Evolutionary conservation across 768 basidiomycete species (phyloP).

Genomic region (Trametes cinnabarina): DNA sequence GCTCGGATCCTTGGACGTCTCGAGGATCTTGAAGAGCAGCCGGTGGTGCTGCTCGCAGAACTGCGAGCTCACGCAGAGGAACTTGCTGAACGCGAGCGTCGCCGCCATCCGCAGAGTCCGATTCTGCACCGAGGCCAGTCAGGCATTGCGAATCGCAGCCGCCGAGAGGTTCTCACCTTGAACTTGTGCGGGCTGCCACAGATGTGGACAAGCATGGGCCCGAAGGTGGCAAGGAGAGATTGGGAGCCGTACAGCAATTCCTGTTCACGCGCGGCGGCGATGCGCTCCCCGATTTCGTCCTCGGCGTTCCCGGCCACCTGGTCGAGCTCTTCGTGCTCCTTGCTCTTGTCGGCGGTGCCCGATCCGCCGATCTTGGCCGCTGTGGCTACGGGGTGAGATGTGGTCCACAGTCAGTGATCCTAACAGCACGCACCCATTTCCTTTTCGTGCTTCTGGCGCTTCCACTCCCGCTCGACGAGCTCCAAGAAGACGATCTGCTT

Average conservation of each 20-base stretch:
- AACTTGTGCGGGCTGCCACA: constrained; percentile 89
- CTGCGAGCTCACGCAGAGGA: constrained; percentile 91
- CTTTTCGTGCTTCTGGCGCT: constrained; percentile 90
- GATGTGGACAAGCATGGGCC: constrained; percentile 87
- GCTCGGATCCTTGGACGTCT: constrained; percentile 84
- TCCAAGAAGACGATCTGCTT: constrained; percentile 98
- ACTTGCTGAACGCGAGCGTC: constrained; percentile 87
- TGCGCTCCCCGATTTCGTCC: constrained; percentile 95
- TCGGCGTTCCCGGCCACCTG: constrained; percentile 97
- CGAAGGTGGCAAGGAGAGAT: constrained; percentile 81
- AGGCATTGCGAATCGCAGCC: not conserved
- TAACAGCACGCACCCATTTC: constrained; percentile 57
- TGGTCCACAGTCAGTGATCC: not conserved
- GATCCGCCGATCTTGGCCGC: constrained; percentile 60
- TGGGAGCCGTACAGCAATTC: constrained; percentile 84
- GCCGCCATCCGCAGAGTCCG: constrained; percentile 82
- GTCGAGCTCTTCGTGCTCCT: constrained; percentile 82
- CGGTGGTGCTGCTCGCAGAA: constrained; percentile 91
- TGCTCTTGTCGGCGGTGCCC: constrained; percentile 40
- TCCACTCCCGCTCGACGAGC: constrained; percentile 93
- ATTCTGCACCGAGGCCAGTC: constrained; percentile 68
- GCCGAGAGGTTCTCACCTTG: constrained; percentile 52
- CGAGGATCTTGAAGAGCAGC: constrained; percentile 90
- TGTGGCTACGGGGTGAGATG: constrained; percentile 22
- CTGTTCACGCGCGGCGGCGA: constrained; percentile 78